Evolutionary conservation across 352 stramenopile genomes (phyloP).

Genomic region (Peronospora destructor): DNA sequence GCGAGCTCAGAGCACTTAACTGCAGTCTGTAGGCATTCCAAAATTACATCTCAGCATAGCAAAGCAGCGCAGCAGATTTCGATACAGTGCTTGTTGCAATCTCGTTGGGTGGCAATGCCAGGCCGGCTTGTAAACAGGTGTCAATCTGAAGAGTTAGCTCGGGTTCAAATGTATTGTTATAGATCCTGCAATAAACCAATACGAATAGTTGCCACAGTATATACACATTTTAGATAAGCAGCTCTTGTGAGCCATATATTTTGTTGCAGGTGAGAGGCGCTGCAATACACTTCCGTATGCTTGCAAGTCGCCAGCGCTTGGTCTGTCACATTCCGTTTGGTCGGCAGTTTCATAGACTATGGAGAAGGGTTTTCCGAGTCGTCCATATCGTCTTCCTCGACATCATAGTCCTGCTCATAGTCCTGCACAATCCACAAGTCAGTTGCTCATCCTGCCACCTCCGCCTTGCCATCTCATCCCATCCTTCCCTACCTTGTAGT

Average conservation of each 20-base stretch:
- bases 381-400: constrained; percentile 19
- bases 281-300: constrained; percentile 3
- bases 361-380: constrained; percentile 22
- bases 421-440: not conserved
- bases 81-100: constrained; percentile 48
- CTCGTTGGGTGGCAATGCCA: constrained; percentile 69
- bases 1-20: constrained; percentile 69
- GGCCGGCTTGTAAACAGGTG: constrained; percentile 45
- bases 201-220: constrained; percentile 1
- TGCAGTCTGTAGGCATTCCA: constrained; percentile 57
- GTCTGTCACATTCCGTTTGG: constrained; percentile 5
- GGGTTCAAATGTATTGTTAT: constrained; percentile 1
- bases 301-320: constrained; percentile 1
- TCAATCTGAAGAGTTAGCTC: constrained; percentile 1
- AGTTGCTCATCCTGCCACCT: not conserved
- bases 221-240: not conserved
- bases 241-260: constrained; percentile 13
- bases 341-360: constrained; percentile 12
- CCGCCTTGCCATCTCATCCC: not conserved
- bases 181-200: constrained; percentile 16
- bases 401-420: constrained; percentile 28
- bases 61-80: constrained; percentile 68
- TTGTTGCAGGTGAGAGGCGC: constrained; percentile 4
- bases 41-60: constrained; percentile 45
- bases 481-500: constrained; percentile 41